These are phyloP conservation scores for Blastosporella zonata DNA, from an alignment of 1,284 basidiomycete species.

Conservation along the genomic window DNA sequence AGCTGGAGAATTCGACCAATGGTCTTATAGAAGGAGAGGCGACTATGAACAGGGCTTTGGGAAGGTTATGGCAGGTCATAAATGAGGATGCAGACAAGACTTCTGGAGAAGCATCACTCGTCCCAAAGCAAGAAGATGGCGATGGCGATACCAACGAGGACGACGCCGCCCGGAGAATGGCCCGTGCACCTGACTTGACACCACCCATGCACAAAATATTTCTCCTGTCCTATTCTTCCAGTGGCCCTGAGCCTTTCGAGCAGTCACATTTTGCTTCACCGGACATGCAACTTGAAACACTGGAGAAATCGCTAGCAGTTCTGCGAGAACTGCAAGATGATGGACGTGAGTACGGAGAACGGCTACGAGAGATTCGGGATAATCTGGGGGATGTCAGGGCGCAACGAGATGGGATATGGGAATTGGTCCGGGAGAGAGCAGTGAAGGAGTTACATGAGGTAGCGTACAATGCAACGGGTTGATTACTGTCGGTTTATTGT, in stretches of 20 bases:
- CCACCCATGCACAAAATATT: constrained; percentile 67
- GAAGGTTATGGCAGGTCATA: constrained; percentile 75
- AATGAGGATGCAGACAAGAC: constrained; percentile 57
- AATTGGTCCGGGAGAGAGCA: constrained; percentile 65
- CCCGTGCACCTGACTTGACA: constrained; percentile 62
- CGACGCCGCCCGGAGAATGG: constrained; percentile 49
- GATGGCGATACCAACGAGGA: constrained; percentile 49
- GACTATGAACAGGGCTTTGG: constrained; percentile 64
- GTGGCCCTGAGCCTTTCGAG: constrained; percentile 44
- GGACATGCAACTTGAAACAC: constrained; percentile 59
- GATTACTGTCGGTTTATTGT: neutral
- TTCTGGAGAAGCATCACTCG: constrained; percentile 34
- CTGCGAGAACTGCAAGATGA: constrained; percentile 78
- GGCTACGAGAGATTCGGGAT: constrained; percentile 76
- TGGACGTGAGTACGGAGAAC: constrained; percentile 75
- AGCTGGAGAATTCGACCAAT: constrained; percentile 75
- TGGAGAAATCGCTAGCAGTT: constrained; percentile 69
- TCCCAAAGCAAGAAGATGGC: constrained; percentile 68
- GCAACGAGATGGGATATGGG: constrained; percentile 72
- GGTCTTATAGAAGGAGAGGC: constrained; percentile 77
- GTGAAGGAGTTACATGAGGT: constrained; percentile 69
- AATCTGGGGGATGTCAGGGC: constrained; percentile 65
- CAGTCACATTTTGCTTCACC: constrained; percentile 60
- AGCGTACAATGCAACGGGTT: constrained; percentile 33
- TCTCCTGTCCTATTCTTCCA: constrained; percentile 46